Conservation (phyloP, 305 asterid genomes). For the Ilex paraguariensis region DNA sequence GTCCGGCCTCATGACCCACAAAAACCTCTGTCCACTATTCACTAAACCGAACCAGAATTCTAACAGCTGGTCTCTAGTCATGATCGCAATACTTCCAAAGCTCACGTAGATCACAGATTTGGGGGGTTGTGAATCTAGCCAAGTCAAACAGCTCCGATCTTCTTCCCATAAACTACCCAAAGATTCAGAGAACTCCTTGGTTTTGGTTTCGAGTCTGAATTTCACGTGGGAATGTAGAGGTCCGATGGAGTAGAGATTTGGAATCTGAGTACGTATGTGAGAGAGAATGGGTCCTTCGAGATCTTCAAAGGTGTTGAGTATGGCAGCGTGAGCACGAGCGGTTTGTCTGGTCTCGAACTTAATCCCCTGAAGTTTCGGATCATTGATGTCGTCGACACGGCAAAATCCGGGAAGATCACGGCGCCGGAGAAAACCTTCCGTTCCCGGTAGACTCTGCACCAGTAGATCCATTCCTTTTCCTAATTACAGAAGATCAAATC, state of each 20-base stretch:
- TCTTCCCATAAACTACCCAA: conserved; percentile 36
- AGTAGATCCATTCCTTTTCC: conserved; percentile 27
- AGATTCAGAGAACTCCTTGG: background rate
- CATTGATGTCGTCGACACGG: conserved; percentile 18
- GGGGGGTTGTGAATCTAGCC: conserved; percentile 32
- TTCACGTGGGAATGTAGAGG: conserved; percentile 32
- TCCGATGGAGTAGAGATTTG: conserved; percentile 32
- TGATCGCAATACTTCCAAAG: conserved; percentile 35
- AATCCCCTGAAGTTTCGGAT: conserved; percentile 2
- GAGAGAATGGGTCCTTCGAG: conserved; percentile 29
- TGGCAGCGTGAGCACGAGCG: conserved; percentile 13
- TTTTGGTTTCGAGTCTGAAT: conserved; percentile 5
- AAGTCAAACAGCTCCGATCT: conserved; percentile 28
- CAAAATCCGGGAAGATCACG: conserved; percentile 31
- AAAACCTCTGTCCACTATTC: conserved; percentile 37
- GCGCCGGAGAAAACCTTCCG: conserved; percentile 34
- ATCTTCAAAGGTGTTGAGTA: conserved; percentile 39
- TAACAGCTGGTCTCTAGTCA: conserved; percentile 30
- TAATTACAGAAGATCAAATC: too few species aligned
- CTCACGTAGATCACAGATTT: conserved; percentile 36
- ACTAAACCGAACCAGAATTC: conserved; percentile 46
- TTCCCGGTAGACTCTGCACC: conserved; percentile 29
- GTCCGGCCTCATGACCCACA: conserved; percentile 41
- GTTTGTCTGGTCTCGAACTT: conserved; percentile 10
- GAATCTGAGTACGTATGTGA: conserved; percentile 20